phyloP scores from a whole-genome alignment of 331 rosid species.

The Rosa hybrid region DNA sequence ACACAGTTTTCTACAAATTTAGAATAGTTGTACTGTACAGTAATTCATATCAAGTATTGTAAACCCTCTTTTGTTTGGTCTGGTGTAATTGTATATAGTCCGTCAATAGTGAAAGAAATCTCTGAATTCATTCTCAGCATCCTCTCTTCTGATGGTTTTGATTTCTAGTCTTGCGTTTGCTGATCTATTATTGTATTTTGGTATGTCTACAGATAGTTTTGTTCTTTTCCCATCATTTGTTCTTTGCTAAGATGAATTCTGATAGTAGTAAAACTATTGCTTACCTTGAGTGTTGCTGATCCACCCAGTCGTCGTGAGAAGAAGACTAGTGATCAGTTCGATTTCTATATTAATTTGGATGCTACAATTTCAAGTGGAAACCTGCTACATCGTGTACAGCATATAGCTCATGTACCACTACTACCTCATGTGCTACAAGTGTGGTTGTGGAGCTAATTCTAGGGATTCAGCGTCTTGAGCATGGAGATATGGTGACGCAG shows the following conservation, averaged over 20 bases:
- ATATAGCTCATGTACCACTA: slow-evolving; percentile 28
- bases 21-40: background rate
- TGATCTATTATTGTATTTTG: no score
- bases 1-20: no score
- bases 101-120: background rate
- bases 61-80: background rate
- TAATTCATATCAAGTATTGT: no score
- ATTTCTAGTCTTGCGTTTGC: background rate
- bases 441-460: no score
- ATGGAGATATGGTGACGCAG: background rate
- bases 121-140: background rate
- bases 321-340: slow-evolving; percentile 73
- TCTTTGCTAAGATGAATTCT: slow-evolving; percentile 46
- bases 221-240: no score
- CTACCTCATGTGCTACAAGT: slow-evolving; percentile 26
- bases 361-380: slow-evolving; percentile 37
- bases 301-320: slow-evolving; percentile 47
- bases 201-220: no score
- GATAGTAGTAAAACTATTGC: slow-evolving; percentile 38
- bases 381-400: slow-evolving; percentile 30
- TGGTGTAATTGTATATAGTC: background rate
- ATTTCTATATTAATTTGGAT: slow-evolving; percentile 67
- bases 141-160: background rate
- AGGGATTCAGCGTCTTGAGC: background rate
- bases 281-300: slow-evolving; percentile 55